phyloP scores from a whole-genome alignment of 257 asterid genomes.

The Penstemon newberryi region DNA sequence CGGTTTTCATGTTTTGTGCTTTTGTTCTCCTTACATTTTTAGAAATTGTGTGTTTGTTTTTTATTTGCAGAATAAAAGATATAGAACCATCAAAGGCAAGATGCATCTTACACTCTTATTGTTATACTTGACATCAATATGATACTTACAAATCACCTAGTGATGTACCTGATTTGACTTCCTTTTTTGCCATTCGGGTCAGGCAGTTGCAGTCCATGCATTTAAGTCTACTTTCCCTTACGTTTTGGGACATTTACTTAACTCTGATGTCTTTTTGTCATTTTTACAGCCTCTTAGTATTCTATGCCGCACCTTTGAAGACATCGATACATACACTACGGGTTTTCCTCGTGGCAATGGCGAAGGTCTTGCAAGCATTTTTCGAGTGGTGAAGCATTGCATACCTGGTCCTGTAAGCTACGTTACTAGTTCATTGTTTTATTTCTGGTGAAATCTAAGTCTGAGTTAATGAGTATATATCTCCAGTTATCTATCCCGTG shows the following conservation, averaged over 20 bases:
- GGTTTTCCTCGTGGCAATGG: constrained; percentile 86
- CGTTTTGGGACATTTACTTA: not conserved
- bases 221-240: constrained; percentile 16
- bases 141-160: constrained; percentile 18
- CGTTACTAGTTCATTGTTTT: not conserved
- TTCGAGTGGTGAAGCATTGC: constrained; percentile 83
- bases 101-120: constrained; percentile 16
- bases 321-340: constrained; percentile 84
- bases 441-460: not conserved
- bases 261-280: constrained; percentile 22
- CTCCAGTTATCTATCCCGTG: not conserved
- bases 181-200: constrained; percentile 4
- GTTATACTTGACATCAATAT: constrained; percentile 14
- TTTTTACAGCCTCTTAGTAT: constrained; percentile 84
- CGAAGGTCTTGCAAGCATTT: constrained; percentile 63
- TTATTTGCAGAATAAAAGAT: constrained; percentile 68
- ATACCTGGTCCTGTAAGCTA: constrained; percentile 85
- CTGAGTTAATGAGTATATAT: not conserved
- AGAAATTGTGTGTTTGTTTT: constrained; percentile 18
- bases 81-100: constrained; percentile 86
- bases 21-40: constrained; percentile 13
- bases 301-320: constrained; percentile 77
- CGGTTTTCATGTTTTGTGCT: not conserved
- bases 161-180: constrained; percentile 18
- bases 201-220: constrained; percentile 9